Conservation (phyloP, 805 yeast species). For the Torulaspora microellipsoides region DNA sequence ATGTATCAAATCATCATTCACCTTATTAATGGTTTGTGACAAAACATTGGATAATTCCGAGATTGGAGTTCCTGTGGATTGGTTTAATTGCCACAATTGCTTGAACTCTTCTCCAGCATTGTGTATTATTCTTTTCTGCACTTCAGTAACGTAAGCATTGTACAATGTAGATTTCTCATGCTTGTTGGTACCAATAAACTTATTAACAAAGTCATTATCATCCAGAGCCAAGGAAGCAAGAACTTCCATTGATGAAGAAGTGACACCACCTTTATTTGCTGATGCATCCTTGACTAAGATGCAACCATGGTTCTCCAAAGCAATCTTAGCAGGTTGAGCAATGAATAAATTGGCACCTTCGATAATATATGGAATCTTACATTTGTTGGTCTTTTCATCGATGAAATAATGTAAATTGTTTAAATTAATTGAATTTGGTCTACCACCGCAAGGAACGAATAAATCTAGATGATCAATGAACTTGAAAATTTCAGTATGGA, state of each 20-base stretch:
- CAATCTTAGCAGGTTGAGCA: conserved; percentile 88
- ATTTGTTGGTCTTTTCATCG: conserved; percentile 69
- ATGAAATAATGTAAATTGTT: conserved; percentile 71
- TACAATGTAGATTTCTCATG: conserved; percentile 66
- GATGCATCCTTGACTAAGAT: conserved; percentile 92
- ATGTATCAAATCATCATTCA: conserved; percentile 78
- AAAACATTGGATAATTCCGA: conserved; percentile 74
- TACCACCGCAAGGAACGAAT: conserved; percentile 98
- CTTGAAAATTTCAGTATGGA: conserved; percentile 71
- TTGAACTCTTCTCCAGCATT: conserved; percentile 86
- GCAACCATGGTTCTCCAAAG: conserved; percentile 82
- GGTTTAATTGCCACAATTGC: conserved; percentile 75
- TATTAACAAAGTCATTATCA: conserved; percentile 70
- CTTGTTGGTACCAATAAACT: conserved; percentile 60
- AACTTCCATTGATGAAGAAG: conserved; percentile 93
- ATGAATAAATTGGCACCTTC: conserved; percentile 97
- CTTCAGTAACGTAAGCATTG: conserved; percentile 76
- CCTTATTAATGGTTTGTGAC: conserved; percentile 75
- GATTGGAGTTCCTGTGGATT: conserved; percentile 56
- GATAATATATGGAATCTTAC: conserved; percentile 79
- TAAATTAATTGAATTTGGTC: conserved; percentile 93
- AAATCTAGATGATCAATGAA: conserved; percentile 64
- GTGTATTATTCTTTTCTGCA: conserved; percentile 64
- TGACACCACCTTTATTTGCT: conserved; percentile 97
- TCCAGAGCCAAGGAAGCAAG: conserved; percentile 89